Conservation (phyloP, 768 basidiomycete genomes). For the Psilocybe cubensis region DNA sequence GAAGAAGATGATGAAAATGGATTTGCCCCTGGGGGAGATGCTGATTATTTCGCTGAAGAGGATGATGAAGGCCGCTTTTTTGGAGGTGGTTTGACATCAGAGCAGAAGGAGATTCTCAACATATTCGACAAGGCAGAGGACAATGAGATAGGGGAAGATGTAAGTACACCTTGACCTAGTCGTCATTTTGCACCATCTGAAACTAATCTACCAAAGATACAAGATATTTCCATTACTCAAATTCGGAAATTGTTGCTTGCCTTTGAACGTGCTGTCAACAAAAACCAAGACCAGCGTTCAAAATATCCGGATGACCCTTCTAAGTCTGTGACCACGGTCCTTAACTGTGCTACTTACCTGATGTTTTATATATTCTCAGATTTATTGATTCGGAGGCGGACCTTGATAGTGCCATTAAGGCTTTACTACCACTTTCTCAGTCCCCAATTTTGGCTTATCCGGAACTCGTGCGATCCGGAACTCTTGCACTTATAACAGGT, state of each 20-base stretch:
- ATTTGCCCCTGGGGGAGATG: conserved; percentile 86
- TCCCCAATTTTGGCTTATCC: conserved; percentile 83
- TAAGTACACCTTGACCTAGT: conserved; percentile 38
- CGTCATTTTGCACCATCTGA: background rate
- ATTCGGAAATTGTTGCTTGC: conserved; percentile 75
- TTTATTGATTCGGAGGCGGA: conserved; percentile 99
- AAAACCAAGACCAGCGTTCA: conserved; percentile 96
- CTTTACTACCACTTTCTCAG: conserved; percentile 88
- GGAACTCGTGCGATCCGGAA: conserved; percentile 81
- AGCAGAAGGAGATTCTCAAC: conserved; percentile 94
- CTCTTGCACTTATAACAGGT: conserved; percentile 72
- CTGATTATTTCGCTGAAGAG: conserved; percentile 90
- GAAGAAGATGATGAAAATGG: conserved; percentile 54
- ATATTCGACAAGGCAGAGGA: conserved; percentile 84
- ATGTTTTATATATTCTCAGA: conserved; percentile 43
- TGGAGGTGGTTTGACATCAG: conserved; percentile 89
- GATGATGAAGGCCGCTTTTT: conserved; percentile 93
- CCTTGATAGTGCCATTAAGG: conserved; percentile 85
- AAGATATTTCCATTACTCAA: conserved; percentile 68
- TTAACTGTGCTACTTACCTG: background rate
- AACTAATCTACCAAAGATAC: conserved; percentile 42
- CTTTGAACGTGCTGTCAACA: conserved; percentile 89
- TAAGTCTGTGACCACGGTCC: conserved; percentile 53
- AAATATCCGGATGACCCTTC: conserved; percentile 92
- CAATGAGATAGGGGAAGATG: conserved; percentile 68